Base-by-base conservation (phyloP, 768 basidiomycete genomes). In the Suillus spraguei region DNA sequence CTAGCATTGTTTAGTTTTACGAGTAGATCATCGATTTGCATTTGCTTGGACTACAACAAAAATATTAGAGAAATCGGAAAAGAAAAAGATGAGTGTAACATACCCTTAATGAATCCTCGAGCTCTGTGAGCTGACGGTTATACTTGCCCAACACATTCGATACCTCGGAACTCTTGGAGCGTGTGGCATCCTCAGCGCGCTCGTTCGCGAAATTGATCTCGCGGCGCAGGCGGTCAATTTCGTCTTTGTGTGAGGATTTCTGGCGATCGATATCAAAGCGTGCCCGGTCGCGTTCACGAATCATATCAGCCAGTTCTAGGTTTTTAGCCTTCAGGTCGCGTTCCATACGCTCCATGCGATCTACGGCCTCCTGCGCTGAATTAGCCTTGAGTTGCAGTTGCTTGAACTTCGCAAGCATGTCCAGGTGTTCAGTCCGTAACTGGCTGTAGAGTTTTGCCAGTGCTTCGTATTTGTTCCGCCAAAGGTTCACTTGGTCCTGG, bases 301-400 rank as follows among this genome's bases (percentile, higher is more conserved):
- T 91, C 97, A 99, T 99, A 73, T 99, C 97, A 28, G 97, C 97
- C 22, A 99, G 81, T 75, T 99, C 97, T 61, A 99, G 77, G 72
- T 98, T 99, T 85, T 99, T 99, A n/a, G 93, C 84, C 79, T 99
- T 99, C 69, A 99, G 81, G 73, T 99, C 97, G 39, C 95, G 83
- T 74, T 99, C 97, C 95, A 99, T 99, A 63, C 96, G 83, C 76
- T 99, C 97, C 95, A 99, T 98, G 68, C 89, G 89, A 75, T 99
- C 97, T 52, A 99, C 91, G 35, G 96, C 93, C 77, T 99, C 97
- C 75, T 99, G 97, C 0, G 97, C 96, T 41, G 96, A 97, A 72
- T 96, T 97, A 20, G 97, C 97, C 75, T 97, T 98, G 65, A 99
- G 85, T 74, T 99, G 96, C 85, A 98, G 86, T 68, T 92, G 90